Percentiles rank a stretch among this genome's conserved stretches.
phyloP scores from a whole-genome alignment of 805 yeast species.

The Sugiyamaella mastotermitis region DNA sequence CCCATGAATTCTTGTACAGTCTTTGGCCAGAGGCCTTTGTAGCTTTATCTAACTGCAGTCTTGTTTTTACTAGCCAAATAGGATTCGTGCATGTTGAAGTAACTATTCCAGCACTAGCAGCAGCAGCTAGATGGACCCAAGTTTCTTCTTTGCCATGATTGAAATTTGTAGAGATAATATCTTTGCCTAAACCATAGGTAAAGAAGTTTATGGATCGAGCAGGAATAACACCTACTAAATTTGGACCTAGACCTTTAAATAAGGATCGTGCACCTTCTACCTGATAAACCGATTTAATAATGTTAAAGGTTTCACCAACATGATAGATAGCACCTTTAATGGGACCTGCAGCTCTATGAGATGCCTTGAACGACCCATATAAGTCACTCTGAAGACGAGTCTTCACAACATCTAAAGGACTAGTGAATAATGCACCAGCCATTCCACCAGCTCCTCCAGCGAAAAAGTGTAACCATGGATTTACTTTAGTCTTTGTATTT shows the following conservation, averaged over 20 bases:
- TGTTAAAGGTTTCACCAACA: conserved; percentile 74
- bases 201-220: conserved; percentile 95
- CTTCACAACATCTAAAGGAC: conserved; percentile 94
- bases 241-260: conserved; percentile 95
- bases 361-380: conserved; percentile 32
- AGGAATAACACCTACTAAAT: conserved; percentile 94
- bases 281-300: conserved; percentile 59
- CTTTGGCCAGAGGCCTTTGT: conserved; percentile 39
- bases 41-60: conserved; percentile 80
- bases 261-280: conserved; percentile 81
- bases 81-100: conserved; percentile 97
- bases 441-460: conserved; percentile 77
- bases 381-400: conserved; percentile 91
- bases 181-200: conserved; percentile 93
- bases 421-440: conserved; percentile 92
- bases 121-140: conserved; percentile 79
- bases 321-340: conserved; percentile 55
- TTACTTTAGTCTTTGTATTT: conserved; percentile 26
- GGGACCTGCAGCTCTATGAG: conserved; percentile 14
- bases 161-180: conserved; percentile 56
- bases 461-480: conserved; percentile 44
- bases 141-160: conserved; percentile 75
- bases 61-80: conserved; percentile 92
- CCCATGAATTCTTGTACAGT: conserved; percentile 76
- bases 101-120: conserved; percentile 85